Evolutionary conservation across 176 grass and related monocot genomes (phyloP).

Genomic region (Aegilops tauschii): DNA sequence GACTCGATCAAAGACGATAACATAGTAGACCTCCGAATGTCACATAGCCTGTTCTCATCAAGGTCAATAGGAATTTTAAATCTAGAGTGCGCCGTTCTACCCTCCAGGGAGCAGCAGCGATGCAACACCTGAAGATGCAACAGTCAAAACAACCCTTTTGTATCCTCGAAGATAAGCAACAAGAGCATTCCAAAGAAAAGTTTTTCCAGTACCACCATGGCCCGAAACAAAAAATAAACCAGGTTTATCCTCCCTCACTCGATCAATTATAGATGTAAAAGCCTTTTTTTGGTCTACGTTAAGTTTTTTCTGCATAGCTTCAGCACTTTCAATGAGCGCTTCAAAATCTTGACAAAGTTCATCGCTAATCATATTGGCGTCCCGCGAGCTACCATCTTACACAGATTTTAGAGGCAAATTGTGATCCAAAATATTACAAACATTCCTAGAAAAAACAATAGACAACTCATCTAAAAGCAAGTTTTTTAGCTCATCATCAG

Average conservation of each 20-base stretch:
- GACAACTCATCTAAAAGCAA: not conserved
- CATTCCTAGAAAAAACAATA: not conserved
- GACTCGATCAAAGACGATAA: too few relatives aligned
- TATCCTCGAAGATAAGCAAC: not conserved
- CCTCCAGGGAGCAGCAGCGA: not conserved
- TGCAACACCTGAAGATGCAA: not conserved
- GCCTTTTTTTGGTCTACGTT: not conserved
- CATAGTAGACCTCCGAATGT: too few relatives aligned
- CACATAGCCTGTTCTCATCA: not conserved
- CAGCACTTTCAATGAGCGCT: too few relatives aligned
- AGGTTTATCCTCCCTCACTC: not conserved
- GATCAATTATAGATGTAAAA: not conserved
- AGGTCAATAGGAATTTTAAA: slow-evolving; percentile 26
- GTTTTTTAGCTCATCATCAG: too few relatives aligned
- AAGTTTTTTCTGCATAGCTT: not conserved
- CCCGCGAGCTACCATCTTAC: too few relatives aligned
- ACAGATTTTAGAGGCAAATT: not conserved
- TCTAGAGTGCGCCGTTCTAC: not conserved
- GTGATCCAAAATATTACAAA: not conserved
- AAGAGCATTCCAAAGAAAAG: slow-evolving; percentile 6
- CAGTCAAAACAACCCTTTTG: not conserved
- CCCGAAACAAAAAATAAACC: not conserved
- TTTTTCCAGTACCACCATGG: not conserved
- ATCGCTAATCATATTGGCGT: not conserved
- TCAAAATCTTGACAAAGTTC: not conserved